These are phyloP conservation scores for Ascomycota sp. DNA, from an alignment of 2,329 filamentous ascomycete genomes.

Conservation along the genomic window DNA sequence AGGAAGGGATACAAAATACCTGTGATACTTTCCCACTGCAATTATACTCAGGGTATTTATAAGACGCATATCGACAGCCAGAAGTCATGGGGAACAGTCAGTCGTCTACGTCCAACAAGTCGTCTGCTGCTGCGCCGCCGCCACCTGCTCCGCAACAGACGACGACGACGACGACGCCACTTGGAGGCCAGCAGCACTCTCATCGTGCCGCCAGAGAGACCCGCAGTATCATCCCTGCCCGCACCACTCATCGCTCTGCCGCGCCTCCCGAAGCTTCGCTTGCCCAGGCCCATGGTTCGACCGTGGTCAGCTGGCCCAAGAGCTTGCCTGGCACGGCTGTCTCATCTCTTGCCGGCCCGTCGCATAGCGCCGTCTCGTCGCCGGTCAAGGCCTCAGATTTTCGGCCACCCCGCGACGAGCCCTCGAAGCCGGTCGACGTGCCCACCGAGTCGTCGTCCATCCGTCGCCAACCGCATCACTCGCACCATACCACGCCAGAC, in stretches of 20 bases:
- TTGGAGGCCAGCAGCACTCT: slow-evolving; percentile 3
- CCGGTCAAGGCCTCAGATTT: slow-evolving; percentile 8
- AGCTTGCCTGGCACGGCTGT: slow-evolving; percentile 26
- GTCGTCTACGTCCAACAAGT: slow-evolving; percentile 13
- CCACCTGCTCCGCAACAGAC: slow-evolving; percentile 7
- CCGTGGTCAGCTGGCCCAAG: slow-evolving; percentile 22
- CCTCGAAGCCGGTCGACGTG: slow-evolving; percentile 37
- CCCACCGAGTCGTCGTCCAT: slow-evolving; percentile 19
- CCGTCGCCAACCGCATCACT: slow-evolving; percentile 14
- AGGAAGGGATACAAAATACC: background rate
- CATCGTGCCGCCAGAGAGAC: slow-evolving; percentile 9
- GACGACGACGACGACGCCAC: slow-evolving; percentile 1
- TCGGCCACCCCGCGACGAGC: slow-evolving; percentile 10
- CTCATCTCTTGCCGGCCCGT: slow-evolving; percentile 25
- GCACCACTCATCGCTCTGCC: slow-evolving; percentile 30
- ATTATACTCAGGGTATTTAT: background rate
- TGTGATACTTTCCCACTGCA: background rate
- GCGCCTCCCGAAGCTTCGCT: slow-evolving; percentile 40
- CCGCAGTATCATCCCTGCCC: slow-evolving; percentile 30
- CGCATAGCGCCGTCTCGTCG: slow-evolving; percentile 15
- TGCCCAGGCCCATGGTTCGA: slow-evolving; percentile 35
- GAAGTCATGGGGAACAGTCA: slow-evolving; percentile 16
- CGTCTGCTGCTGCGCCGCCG: slow-evolving; percentile 9
- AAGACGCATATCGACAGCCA: background rate
- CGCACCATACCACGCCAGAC: slow-evolving; percentile 11